A percentile compares a stretch with the other conserved stretches of the same genome.
Evolutionary conservation across 768 basidiomycete species (phyloP).

Genomic region (Postia placenta): DNA sequence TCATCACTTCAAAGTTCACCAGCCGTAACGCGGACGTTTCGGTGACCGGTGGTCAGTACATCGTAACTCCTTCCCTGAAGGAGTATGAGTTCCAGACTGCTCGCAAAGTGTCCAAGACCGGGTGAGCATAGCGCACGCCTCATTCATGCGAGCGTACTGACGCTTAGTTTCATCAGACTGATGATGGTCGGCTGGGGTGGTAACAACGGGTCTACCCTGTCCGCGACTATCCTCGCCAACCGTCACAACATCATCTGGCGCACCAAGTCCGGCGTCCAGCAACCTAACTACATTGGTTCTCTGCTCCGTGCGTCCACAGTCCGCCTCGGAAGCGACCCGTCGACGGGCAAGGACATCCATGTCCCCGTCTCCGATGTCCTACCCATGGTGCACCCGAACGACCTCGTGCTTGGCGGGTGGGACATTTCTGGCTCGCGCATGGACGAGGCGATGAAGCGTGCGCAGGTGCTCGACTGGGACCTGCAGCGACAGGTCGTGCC

Average conservation of each 20-base stretch:
- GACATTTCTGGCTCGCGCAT: conserved; percentile 85
- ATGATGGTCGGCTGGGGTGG: conserved; percentile 98
- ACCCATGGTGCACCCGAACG: conserved; percentile 98
- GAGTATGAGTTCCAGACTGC: conserved; percentile 89
- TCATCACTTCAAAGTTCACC: conserved; percentile 76
- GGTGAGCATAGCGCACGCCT: conserved; percentile 47
- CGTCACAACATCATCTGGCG: conserved; percentile 91
- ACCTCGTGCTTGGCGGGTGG: conserved; percentile 97
- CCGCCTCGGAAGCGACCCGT: conserved; percentile 77
- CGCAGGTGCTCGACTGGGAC: conserved; percentile 92
- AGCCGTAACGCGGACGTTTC: conserved; percentile 74
- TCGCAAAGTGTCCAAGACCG: conserved; percentile 83
- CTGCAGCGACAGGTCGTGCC: conserved; percentile 93
- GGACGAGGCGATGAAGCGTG: conserved; percentile 91
- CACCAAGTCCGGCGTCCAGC: conserved; percentile 87
- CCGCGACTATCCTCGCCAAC: conserved; percentile 94
- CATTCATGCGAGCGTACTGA: conserved; percentile 8
- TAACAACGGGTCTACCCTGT: conserved; percentile 94
- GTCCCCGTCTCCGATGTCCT: conserved; percentile 90
- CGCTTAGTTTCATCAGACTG: conserved; percentile 44
- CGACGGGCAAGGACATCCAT: conserved; percentile 82
- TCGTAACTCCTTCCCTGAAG: conserved; percentile 72
- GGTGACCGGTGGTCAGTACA: conserved; percentile 68
- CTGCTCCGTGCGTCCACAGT: conserved; percentile 94
- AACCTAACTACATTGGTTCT: conserved; percentile 97